Evolutionary conservation across 345 rosid genomes (phyloP).

Genomic region (Lepidium didymum): DNA sequence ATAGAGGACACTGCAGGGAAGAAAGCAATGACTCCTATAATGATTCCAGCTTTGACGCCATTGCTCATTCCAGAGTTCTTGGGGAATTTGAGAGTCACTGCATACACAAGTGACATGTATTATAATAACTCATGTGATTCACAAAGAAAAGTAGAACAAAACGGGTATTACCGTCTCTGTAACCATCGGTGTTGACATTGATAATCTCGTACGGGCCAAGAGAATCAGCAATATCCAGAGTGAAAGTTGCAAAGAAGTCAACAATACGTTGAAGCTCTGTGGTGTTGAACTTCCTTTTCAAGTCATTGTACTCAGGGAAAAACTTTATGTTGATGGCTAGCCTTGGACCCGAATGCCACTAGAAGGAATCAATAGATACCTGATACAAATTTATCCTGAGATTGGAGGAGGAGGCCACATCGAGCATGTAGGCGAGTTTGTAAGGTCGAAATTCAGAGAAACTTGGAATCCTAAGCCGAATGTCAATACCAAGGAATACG

Average conservation of each 20-base stretch:
- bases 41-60: constrained; percentile 23
- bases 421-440: neutral
- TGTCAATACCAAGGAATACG: constrained; percentile 38
- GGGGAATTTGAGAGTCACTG: neutral
- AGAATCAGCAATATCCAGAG: constrained; percentile 14
- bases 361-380: constrained; percentile 24
- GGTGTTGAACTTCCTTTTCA: constrained; percentile 19
- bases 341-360: constrained; percentile 45
- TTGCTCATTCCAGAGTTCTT: constrained; percentile 21
- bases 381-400: constrained; percentile 38
- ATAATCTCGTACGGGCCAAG: constrained; percentile 57
- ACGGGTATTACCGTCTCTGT: constrained; percentile 30
- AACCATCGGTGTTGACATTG: constrained; percentile 22
- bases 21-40: constrained; percentile 17
- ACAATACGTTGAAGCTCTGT: constrained; percentile 30
- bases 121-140: neutral
- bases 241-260: constrained; percentile 31
- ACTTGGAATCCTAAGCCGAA: constrained; percentile 49
- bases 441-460: constrained; percentile 42
- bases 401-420: constrained; percentile 2
- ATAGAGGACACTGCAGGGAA: constrained; percentile 10
- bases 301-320: constrained; percentile 25
- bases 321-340: constrained; percentile 37
- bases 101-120: neutral
- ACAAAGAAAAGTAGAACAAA: neutral